Percentiles rank a stretch among this genome's conserved stretches.
Conservation (phyloP, 2,329 filamentous ascomycete species). For the Venturia oleaginea region DNA sequence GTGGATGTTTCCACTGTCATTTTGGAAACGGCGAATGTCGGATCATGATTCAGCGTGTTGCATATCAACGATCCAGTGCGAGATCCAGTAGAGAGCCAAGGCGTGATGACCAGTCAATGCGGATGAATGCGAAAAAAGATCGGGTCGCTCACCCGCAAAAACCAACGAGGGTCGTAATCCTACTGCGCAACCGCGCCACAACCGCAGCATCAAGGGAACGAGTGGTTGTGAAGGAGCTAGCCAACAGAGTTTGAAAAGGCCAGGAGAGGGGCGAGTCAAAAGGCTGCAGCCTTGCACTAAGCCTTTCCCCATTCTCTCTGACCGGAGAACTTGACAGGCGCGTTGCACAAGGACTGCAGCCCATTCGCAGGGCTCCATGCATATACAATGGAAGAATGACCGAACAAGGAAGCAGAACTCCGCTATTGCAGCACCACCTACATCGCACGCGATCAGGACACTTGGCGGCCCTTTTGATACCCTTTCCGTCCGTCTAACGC, state of each 20-base stretch:
- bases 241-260: not conserved
- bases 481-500: not conserved
- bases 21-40: not conserved
- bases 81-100: not conserved
- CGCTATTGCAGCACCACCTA: not conserved
- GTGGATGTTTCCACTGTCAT: not conserved
- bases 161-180: not conserved
- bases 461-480: not conserved
- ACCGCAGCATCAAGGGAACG: not conserved
- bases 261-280: not conserved
- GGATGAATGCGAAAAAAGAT: not conserved
- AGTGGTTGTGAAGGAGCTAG: not conserved
- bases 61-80: too few relatives aligned
- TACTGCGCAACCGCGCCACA: not conserved
- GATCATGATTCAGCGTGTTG: not conserved
- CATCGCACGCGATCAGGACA: not conserved
- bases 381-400: not conserved
- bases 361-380: not conserved
- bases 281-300: not conserved
- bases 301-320: not conserved
- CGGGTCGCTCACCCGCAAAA: not conserved
- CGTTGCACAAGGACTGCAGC: not conserved
- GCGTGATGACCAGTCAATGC: not conserved
- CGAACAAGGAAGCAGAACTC: not conserved
- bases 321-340: constrained; percentile 2